Percentiles rank a stretch among this genome's conserved stretches.
These are phyloP conservation scores for Sarcodon sp. DNA, from an alignment of 768 basidiomycete genomes.

Conservation along the genomic window DNA sequence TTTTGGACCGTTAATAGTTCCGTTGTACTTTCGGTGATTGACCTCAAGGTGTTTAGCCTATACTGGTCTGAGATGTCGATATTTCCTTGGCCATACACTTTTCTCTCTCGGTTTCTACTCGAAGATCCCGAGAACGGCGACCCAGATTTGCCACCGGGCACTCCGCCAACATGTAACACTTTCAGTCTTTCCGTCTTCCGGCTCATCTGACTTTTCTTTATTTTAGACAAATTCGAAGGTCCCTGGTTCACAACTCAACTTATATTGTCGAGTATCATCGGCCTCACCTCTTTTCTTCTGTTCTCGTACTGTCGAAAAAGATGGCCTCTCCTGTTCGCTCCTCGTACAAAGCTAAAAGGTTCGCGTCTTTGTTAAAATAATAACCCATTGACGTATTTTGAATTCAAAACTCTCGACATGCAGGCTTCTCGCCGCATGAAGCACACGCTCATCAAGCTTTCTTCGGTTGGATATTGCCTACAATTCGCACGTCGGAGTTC, in stretches of 20 bases:
- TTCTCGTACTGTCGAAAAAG: slow-evolving; percentile 84
- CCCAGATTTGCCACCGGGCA: slow-evolving; percentile 41
- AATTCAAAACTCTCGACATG: too few relatives aligned
- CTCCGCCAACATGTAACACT: slow-evolving; percentile 44
- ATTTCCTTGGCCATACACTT: neutral
- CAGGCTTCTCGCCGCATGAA: slow-evolving; percentile 90
- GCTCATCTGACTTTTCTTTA: slow-evolving; percentile 3
- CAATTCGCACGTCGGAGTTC: slow-evolving; percentile 81
- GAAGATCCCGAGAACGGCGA: slow-evolving; percentile 16
- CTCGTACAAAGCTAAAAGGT: slow-evolving; percentile 93
- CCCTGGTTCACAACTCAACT: slow-evolving; percentile 96
- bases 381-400: slow-evolving; percentile 1
- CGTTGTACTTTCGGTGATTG: too few relatives aligned
- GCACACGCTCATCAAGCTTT: slow-evolving; percentile 79
- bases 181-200: neutral
- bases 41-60: too few relatives aligned
- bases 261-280: slow-evolving; percentile 63
- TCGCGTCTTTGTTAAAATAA: slow-evolving; percentile 8
- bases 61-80: neutral
- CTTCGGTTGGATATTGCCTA: slow-evolving; percentile 96
- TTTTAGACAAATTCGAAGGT: slow-evolving; percentile 68
- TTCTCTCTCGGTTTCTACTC: neutral
- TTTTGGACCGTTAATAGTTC: too few relatives aligned
- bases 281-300: slow-evolving; percentile 65
- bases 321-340: slow-evolving; percentile 86